Evolutionary conservation across 495 filamentous ascomycete genomes (phyloP).

Genomic region (Podospora pseudocomata): DNA sequence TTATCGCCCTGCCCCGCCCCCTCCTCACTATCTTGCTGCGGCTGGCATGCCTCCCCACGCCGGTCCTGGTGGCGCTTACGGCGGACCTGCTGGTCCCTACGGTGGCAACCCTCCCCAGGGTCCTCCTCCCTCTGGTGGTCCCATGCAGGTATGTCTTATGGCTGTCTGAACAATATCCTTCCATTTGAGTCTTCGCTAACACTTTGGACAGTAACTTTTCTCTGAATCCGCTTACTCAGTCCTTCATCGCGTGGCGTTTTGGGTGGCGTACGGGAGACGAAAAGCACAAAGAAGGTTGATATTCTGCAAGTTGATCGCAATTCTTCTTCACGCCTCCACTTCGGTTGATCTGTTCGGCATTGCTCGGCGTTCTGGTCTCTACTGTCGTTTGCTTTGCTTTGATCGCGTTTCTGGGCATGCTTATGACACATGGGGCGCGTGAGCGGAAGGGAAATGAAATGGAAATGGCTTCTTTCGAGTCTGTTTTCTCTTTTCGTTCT

Average conservation of each 20-base stretch:
- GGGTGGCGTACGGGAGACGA: conserved; percentile 11
- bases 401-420: conserved; percentile 5
- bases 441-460: conserved; percentile 16
- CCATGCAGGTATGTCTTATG: conserved; percentile 27
- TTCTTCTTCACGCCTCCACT: conserved; percentile 8
- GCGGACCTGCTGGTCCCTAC: conserved; percentile 28
- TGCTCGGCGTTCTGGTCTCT: conserved; percentile 22
- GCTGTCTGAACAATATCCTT: background rate
- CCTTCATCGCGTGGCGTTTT: conserved; percentile 21
- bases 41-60: conserved; percentile 29
- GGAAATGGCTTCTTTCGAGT: conserved; percentile 9
- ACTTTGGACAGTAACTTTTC: conserved; percentile 13
- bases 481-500: background rate
- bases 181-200: background rate
- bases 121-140: conserved; percentile 25
- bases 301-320: conserved; percentile 7
- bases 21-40: conserved; percentile 61
- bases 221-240: conserved; percentile 8
- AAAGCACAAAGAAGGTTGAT: conserved; percentile 14
- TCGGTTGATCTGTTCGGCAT: conserved; percentile 18
- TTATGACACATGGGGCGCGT: conserved; percentile 15
- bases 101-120: conserved; percentile 31
- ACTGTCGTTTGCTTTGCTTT: conserved; percentile 12
- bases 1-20: conserved; percentile 92
- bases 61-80: conserved; percentile 22